Conservation (phyloP, 164 flowering plant species). For the Chloranthus sessilifolius region DNA sequence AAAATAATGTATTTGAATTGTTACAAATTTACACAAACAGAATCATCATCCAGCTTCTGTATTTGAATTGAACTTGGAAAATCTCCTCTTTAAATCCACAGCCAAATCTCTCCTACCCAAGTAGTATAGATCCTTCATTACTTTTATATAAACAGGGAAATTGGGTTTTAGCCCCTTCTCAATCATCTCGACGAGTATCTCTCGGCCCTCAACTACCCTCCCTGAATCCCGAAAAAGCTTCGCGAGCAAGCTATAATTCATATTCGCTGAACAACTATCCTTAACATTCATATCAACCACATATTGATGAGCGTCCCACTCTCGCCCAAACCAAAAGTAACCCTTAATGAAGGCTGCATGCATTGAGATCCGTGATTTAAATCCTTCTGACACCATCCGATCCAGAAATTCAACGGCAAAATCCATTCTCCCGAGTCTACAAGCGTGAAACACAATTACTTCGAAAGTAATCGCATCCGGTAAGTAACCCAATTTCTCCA, state of each 20-base stretch:
- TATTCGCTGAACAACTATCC: slow-evolving; percentile 26
- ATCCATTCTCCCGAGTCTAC: slow-evolving; percentile 37
- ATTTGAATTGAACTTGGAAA: slow-evolving; percentile 20
- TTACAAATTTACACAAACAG: neutral
- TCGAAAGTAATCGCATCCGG: slow-evolving; percentile 60
- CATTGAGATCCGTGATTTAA: slow-evolving; percentile 49
- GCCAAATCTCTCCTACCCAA: slow-evolving; percentile 27
- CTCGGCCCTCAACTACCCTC: slow-evolving; percentile 30
- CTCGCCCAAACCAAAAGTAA: slow-evolving; percentile 25
- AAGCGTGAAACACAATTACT: slow-evolving; percentile 29
- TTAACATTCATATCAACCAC: slow-evolving; percentile 29
- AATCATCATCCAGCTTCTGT: slow-evolving; percentile 3
- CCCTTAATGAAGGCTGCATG: slow-evolving; percentile 57
- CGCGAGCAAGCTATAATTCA: slow-evolving; percentile 50
- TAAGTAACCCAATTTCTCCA: slow-evolving; percentile 32
- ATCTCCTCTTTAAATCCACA: slow-evolving; percentile 31
- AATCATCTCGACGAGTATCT: slow-evolving; percentile 55
- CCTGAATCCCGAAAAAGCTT: slow-evolving; percentile 42
- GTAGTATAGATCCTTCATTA: slow-evolving; percentile 29
- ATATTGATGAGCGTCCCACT: slow-evolving; percentile 42
- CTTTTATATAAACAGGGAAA: slow-evolving; percentile 31
- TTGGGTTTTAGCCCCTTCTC: slow-evolving; percentile 55
- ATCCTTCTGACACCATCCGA: slow-evolving; percentile 34
- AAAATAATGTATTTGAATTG: no score
- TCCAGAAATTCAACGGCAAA: slow-evolving; percentile 31